phyloP scores from a whole-genome alignment of 495 filamentous ascomycete species.

The Annulohypoxylon stygium region DNA sequence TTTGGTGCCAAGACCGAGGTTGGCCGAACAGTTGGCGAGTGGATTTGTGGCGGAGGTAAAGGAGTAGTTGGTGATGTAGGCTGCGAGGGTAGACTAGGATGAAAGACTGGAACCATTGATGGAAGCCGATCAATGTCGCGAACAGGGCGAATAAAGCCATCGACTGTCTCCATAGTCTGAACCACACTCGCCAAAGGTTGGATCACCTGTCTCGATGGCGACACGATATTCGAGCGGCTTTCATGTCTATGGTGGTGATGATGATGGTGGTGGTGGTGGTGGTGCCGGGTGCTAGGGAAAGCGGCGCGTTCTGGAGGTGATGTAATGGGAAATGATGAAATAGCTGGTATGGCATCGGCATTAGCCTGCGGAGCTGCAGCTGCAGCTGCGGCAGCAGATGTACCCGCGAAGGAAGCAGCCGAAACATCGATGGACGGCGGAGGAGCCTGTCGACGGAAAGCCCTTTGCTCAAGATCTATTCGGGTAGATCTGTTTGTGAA shows the following conservation, averaged over 20 bases:
- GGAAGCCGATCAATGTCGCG: slow-evolving; percentile 88
- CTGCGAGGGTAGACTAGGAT: slow-evolving; percentile 82
- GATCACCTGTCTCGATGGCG: slow-evolving; percentile 65
- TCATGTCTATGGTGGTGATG: slow-evolving; percentile 72
- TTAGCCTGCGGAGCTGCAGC: slow-evolving; percentile 54
- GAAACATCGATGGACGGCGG: slow-evolving; percentile 62
- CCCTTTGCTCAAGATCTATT: slow-evolving; percentile 59
- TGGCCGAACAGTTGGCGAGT: slow-evolving; percentile 66
- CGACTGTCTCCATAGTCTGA: slow-evolving; percentile 78
- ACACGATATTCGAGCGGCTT: slow-evolving; percentile 65
- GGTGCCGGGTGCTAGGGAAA: slow-evolving; percentile 64
- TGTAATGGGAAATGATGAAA: slow-evolving; percentile 74
- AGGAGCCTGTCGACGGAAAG: slow-evolving; percentile 62
- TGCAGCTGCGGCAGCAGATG: slow-evolving; percentile 55
- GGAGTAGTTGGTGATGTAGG: slow-evolving; percentile 95
- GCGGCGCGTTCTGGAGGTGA: slow-evolving; percentile 81
- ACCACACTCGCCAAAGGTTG: slow-evolving; percentile 78
- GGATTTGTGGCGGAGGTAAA: slow-evolving; percentile 70
- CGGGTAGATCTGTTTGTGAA: slow-evolving; percentile 65
- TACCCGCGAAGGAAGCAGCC: slow-evolving; percentile 59
- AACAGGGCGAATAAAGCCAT: slow-evolving; percentile 83
- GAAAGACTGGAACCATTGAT: slow-evolving; percentile 82
- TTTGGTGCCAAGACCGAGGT: slow-evolving; percentile 62
- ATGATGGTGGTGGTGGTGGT: slow-evolving; percentile 69
- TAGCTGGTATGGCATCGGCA: slow-evolving; percentile 71